Conservation (phyloP, 2,329 filamentous ascomycete species). For the Alternaria sp. region DNA sequence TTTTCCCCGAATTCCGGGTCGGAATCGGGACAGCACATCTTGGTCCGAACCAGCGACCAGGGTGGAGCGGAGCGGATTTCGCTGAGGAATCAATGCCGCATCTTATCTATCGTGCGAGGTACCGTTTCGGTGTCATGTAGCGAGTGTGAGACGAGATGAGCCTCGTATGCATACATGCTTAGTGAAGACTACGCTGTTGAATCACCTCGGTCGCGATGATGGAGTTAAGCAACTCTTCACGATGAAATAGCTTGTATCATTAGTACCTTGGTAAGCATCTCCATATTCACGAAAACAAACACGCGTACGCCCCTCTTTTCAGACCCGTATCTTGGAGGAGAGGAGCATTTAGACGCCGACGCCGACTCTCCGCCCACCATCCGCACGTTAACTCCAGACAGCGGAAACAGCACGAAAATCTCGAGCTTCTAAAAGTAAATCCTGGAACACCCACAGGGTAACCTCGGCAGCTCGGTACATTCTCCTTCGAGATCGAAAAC, state of each 20-base stretch:
- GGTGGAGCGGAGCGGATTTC: slow-evolving; percentile 3
- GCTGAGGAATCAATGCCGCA: background rate
- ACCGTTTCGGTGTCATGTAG: background rate
- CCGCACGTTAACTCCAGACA: background rate
- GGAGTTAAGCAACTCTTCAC: background rate
- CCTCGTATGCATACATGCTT: background rate
- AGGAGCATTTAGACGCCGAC: background rate
- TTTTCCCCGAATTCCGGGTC: background rate
- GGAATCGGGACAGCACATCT: background rate
- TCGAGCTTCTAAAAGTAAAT: background rate
- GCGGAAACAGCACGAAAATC: background rate
- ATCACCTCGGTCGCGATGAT: background rate
- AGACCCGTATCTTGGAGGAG: background rate
- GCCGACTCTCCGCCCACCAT: background rate
- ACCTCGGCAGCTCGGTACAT: slow-evolving; percentile 10
- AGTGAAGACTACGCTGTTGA: background rate
- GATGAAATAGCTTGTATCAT: no score
- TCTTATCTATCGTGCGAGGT: background rate
- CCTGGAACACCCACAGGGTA: background rate
- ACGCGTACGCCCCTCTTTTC: background rate
- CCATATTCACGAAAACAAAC: background rate
- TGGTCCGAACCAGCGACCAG: background rate
- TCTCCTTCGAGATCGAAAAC: background rate
- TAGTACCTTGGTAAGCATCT: no score
- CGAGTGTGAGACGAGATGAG: background rate